These are phyloP conservation scores for Polytrichum commune DNA, from an alignment of 225 moss, liverwort and hornwort genomes.

Conservation along the genomic window DNA sequence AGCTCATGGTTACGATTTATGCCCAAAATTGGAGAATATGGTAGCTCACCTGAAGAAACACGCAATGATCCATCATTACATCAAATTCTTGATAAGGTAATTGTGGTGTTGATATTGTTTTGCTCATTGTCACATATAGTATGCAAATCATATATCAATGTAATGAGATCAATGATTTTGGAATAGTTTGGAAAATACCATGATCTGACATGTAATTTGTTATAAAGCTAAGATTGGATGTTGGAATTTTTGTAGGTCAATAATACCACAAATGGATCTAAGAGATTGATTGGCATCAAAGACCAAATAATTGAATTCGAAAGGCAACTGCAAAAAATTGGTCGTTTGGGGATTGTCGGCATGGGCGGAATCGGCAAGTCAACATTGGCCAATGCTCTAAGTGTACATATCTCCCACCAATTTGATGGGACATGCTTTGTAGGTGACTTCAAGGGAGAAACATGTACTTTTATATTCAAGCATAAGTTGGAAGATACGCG, in stretches of 20 bases:
- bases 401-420: not conserved
- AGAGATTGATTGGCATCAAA: not conserved
- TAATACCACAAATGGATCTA: not conserved
- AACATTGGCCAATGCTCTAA: constrained; percentile 7
- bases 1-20: not conserved
- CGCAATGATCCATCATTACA: no score
- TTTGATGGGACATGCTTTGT: constrained; percentile 10
- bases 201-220: not conserved
- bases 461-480: not conserved
- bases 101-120: not conserved
- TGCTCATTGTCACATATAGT: not conserved
- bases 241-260: not conserved
- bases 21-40: not conserved
- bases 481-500: not conserved
- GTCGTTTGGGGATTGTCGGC: not conserved
- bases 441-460: not conserved
- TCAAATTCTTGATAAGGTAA: not conserved
- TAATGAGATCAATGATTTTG: not conserved
- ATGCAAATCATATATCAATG: not conserved
- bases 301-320: not conserved
- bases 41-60: not conserved
- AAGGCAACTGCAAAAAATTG: not conserved
- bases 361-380: constrained; percentile 10
- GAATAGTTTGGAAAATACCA: not conserved
- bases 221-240: not conserved